These are phyloP conservation scores for Vigna reflexopilosa DNA, from an alignment of 306 rosid species.

Conservation along the genomic window DNA sequence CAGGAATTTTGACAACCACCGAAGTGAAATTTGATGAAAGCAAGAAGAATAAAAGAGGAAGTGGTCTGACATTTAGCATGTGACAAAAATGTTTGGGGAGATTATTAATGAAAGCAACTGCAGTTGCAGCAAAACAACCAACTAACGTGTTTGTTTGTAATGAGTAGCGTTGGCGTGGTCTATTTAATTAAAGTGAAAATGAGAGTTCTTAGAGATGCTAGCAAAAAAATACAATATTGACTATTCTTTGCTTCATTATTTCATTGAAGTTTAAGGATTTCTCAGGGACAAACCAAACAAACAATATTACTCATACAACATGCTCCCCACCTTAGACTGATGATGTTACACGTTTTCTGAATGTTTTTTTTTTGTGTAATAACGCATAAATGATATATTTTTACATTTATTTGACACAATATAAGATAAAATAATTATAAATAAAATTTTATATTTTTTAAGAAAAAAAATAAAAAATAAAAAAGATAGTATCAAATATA, in stretches of 20 bases:
- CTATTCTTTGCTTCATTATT: not conserved
- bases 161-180: constrained; percentile 14
- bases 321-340: constrained; percentile 43
- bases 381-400: too few species aligned
- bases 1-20: not conserved
- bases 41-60: constrained; percentile 1
- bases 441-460: too few species aligned
- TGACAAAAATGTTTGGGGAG: constrained; percentile 28
- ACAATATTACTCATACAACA: constrained; percentile 27
- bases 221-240: not conserved
- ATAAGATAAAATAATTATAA: too few species aligned
- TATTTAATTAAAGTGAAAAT: constrained; percentile 1
- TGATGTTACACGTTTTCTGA: constrained; percentile 32
- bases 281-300: constrained; percentile 22
- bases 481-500: too few species aligned
- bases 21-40: not conserved
- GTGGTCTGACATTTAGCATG: constrained; percentile 13
- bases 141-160: constrained; percentile 25
- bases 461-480: too few species aligned
- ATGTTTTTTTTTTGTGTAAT: not conserved
- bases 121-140: constrained; percentile 1
- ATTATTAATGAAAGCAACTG: constrained; percentile 19
- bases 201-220: not conserved
- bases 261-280: not conserved
- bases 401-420: too few species aligned